Conservation (phyloP, 192 early-diverging fungal genomes). For the Coemansia reversa region DNA sequence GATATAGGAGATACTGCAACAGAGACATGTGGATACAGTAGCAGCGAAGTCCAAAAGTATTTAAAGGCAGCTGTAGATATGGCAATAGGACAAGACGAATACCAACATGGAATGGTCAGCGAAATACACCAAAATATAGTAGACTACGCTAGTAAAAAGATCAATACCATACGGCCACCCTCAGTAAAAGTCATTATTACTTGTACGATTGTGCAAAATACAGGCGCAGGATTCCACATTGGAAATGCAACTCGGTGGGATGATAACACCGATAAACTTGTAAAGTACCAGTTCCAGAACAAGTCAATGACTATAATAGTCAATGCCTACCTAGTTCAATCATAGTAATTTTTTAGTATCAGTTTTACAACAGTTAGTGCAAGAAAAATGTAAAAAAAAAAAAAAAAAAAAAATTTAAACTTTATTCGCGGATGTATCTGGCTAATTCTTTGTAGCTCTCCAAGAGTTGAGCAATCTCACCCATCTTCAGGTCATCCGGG, state of each 20-base stretch:
- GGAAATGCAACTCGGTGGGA: slow-evolving; percentile 36
- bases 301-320: slow-evolving; percentile 26
- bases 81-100: slow-evolving; percentile 30
- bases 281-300: slow-evolving; percentile 33
- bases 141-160: slow-evolving; percentile 43
- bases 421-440: slow-evolving; percentile 18
- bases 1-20: neutral
- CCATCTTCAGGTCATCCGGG: slow-evolving; percentile 25
- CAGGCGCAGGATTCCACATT: slow-evolving; percentile 36
- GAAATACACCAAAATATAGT: slow-evolving; percentile 47
- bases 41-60: slow-evolving; percentile 24
- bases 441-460: slow-evolving; percentile 49
- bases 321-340: slow-evolving; percentile 28
- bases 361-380: neutral
- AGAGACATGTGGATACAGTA: slow-evolving; percentile 9
- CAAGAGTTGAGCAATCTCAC: slow-evolving; percentile 38
- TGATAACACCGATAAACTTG: slow-evolving; percentile 20
- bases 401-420: neutral
- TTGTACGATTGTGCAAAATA: slow-evolving; percentile 47
- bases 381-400: neutral
- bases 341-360: neutral
- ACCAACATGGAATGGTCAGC: slow-evolving; percentile 23
- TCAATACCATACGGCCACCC: slow-evolving; percentile 10
- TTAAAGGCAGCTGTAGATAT: slow-evolving; percentile 43
- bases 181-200: slow-evolving; percentile 31